Evolutionary conservation across 768 basidiomycete genomes (phyloP).

Genomic region (Tylopilus plumbeoviolaceoides): DNA sequence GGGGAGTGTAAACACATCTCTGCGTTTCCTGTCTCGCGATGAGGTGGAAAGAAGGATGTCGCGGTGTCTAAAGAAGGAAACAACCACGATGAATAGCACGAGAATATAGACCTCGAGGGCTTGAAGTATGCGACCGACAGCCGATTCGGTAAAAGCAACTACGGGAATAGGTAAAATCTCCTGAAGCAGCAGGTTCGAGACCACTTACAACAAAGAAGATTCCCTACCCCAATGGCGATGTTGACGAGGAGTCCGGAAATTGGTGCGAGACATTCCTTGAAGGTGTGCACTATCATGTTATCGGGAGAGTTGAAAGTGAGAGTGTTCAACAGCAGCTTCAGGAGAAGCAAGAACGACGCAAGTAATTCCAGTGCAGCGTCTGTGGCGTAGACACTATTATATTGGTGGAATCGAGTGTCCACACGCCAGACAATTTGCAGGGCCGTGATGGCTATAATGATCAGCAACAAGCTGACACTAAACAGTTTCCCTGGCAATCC

Average conservation of each 20-base stretch:
- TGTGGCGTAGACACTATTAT: slow-evolving; percentile 51
- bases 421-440: slow-evolving; percentile 67
- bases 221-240: slow-evolving; percentile 50
- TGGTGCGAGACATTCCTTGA: slow-evolving; percentile 46
- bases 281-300: slow-evolving; percentile 38
- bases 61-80: slow-evolving; percentile 33
- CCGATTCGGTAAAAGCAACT: slow-evolving; percentile 70
- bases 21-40: background rate
- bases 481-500: slow-evolving; percentile 50
- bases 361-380: slow-evolving; percentile 58
- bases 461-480: slow-evolving; percentile 46
- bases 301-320: slow-evolving; percentile 37
- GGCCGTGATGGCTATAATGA: slow-evolving; percentile 43
- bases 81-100: slow-evolving; percentile 53
- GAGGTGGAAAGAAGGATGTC: background rate
- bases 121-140: slow-evolving; percentile 62
- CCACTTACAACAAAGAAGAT: slow-evolving; percentile 54
- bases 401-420: slow-evolving; percentile 31
- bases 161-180: slow-evolving; percentile 8
- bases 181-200: background rate
- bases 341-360: slow-evolving; percentile 52
- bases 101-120: slow-evolving; percentile 61
- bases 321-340: slow-evolving; percentile 60
- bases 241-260: slow-evolving; percentile 51
- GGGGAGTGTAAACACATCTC: slow-evolving; percentile 18